Conservation (phyloP, 192 early-diverging fungal genomes). For the Irineochytrium annulatum region DNA sequence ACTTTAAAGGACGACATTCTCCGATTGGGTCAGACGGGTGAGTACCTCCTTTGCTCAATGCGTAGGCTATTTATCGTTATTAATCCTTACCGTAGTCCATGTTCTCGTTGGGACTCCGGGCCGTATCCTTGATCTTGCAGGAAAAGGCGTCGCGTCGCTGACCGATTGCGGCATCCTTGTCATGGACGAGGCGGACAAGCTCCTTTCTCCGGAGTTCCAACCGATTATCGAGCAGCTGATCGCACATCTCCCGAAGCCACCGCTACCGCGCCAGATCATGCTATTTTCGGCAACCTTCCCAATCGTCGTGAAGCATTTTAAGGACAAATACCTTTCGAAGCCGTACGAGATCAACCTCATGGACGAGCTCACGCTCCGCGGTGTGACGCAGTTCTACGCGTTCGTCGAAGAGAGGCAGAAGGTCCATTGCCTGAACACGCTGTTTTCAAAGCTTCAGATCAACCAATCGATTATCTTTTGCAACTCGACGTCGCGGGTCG, state of each 20-base stretch:
- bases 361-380: constrained; percentile 97
- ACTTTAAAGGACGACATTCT: constrained; percentile 98
- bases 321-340: constrained; percentile 92
- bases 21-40: constrained; percentile 77
- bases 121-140: constrained; percentile 92
- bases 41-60: background rate
- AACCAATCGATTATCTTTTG: constrained; percentile 99
- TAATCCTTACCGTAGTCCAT: constrained; percentile 61
- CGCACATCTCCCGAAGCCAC: constrained; percentile 77
- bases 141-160: constrained; percentile 90
- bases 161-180: constrained; percentile 86
- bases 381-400: constrained; percentile 99
- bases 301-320: constrained; percentile 95
- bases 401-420: constrained; percentile 99
- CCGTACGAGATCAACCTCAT: constrained; percentile 99
- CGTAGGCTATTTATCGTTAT: background rate
- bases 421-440: constrained; percentile 83
- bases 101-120: constrained; percentile 97
- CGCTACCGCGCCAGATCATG: constrained; percentile 93
- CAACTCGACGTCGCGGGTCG: constrained; percentile 98
- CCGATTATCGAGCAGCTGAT: constrained; percentile 97
- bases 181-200: constrained; percentile 99
- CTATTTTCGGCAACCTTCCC: constrained; percentile 98
- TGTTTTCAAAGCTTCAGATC: constrained; percentile 95
- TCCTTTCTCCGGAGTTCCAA: constrained; percentile 96